Evolutionary conservation across 306 rosid genomes (phyloP).

Genomic region (Dryas octopetala): DNA sequence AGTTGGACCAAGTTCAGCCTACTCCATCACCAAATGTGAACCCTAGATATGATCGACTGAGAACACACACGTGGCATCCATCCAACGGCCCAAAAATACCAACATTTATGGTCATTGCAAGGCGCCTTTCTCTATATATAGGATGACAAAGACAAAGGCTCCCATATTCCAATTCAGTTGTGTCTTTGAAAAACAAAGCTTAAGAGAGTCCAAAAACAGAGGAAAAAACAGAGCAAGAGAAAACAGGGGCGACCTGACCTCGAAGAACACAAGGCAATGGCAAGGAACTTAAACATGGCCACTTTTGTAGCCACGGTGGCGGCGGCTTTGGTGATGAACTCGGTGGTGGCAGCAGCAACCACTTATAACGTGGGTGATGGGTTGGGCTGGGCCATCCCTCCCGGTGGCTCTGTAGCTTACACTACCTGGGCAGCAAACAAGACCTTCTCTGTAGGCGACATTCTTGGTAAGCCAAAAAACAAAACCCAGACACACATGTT

Average conservation of each 20-base stretch:
- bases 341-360: constrained; percentile 37
- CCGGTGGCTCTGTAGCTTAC: constrained; percentile 32
- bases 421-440: constrained; percentile 56
- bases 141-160: neutral
- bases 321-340: constrained; percentile 40
- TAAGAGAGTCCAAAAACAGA: neutral
- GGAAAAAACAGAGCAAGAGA: constrained; percentile 1
- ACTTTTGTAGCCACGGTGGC: constrained; percentile 30
- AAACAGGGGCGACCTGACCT: constrained; percentile 52
- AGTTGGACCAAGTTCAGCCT: neutral
- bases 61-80: constrained; percentile 20
- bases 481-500: no score
- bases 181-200: neutral
- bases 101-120: neutral
- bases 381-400: constrained; percentile 55
- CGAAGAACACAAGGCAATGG: constrained; percentile 53
- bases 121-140: constrained; percentile 29
- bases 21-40: neutral
- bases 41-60: constrained; percentile 24
- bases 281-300: constrained; percentile 28
- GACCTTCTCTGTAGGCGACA: constrained; percentile 40
- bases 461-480: constrained; percentile 27
- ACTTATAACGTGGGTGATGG: constrained; percentile 56
- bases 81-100: constrained; percentile 3
- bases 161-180: neutral